Conservation (phyloP, 2,329 filamentous ascomycete species). For the Calonectria multiphialidica region DNA sequence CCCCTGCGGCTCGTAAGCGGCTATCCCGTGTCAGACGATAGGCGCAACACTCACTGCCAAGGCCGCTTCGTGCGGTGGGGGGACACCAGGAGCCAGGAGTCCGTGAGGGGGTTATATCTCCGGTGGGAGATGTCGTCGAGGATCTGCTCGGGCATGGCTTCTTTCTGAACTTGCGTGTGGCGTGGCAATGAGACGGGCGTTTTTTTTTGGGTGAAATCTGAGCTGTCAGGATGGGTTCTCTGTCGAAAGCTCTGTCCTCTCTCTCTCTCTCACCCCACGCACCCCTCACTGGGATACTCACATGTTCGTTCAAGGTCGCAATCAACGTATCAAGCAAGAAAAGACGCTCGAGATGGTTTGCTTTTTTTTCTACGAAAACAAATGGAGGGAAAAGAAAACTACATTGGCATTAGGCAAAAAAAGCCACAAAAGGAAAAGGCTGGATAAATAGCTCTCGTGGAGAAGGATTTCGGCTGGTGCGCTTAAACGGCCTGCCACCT, state of each 20-base stretch:
- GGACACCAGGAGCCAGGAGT: slow-evolving; percentile 93
- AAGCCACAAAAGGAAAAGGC: neutral
- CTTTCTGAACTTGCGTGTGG: slow-evolving; percentile 15
- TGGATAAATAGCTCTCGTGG: slow-evolving; percentile 14
- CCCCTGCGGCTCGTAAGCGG: slow-evolving; percentile 65
- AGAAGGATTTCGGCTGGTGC: slow-evolving; percentile 17
- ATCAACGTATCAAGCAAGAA: neutral
- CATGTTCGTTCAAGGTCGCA: neutral
- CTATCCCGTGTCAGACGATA: neutral
- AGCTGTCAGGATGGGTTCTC: slow-evolving; percentile 9
- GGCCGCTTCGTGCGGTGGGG: slow-evolving; percentile 96
- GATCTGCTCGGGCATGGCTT: slow-evolving; percentile 77
- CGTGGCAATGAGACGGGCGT: slow-evolving; percentile 19
- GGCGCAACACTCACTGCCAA: slow-evolving; percentile 82
- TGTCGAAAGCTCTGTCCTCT: neutral
- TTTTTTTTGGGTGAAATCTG: neutral
- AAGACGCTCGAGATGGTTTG: neutral
- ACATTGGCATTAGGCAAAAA: slow-evolving; percentile 1
- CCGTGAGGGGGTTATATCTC: slow-evolving; percentile 91
- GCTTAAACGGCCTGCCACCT: slow-evolving; percentile 20
- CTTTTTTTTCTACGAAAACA: neutral
- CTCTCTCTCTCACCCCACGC: neutral
- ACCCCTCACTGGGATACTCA: slow-evolving; percentile 2
- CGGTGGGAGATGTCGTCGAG: slow-evolving; percentile 97
- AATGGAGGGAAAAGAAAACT: neutral